Evolutionary conservation across 2,329 filamentous ascomycete genomes (phyloP).

Genomic region (Fusarium nygamai): DNA sequence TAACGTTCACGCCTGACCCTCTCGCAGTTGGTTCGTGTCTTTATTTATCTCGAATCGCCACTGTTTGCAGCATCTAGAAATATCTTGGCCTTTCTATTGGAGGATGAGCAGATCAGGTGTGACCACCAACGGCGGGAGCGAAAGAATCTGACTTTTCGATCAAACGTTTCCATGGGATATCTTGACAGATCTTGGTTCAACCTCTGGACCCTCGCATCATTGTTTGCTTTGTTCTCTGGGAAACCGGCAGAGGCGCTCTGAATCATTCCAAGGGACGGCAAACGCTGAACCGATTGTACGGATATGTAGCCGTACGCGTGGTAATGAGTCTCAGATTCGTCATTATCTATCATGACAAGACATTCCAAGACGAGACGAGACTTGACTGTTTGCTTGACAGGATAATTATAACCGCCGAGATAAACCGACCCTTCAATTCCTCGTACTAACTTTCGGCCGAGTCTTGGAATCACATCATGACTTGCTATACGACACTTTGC

Average conservation of each 20-base stretch:
- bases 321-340: neutral
- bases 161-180: neutral
- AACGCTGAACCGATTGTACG: neutral
- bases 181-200: neutral
- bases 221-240: constrained; percentile 11
- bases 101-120: constrained; percentile 13
- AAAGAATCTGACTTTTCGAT: constrained; percentile 1
- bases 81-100: constrained; percentile 2
- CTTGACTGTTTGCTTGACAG: neutral
- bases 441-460: constrained; percentile 25
- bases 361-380: neutral
- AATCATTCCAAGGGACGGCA: constrained; percentile 15
- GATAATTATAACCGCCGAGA: neutral
- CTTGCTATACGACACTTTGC: constrained; percentile 9
- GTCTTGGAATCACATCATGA: neutral
- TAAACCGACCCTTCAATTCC: neutral
- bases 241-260: neutral
- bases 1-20: constrained; percentile 6
- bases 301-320: neutral
- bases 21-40: constrained; percentile 14
- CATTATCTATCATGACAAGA: neutral
- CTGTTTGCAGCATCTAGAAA: constrained; percentile 12
- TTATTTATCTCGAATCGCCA: constrained; percentile 20
- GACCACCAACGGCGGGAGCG: constrained; percentile 21
- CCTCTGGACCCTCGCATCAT: constrained; percentile 65